These are phyloP conservation scores for Lasiosphaeria ovina DNA, from an alignment of 495 filamentous ascomycete species.

Conservation along the genomic window DNA sequence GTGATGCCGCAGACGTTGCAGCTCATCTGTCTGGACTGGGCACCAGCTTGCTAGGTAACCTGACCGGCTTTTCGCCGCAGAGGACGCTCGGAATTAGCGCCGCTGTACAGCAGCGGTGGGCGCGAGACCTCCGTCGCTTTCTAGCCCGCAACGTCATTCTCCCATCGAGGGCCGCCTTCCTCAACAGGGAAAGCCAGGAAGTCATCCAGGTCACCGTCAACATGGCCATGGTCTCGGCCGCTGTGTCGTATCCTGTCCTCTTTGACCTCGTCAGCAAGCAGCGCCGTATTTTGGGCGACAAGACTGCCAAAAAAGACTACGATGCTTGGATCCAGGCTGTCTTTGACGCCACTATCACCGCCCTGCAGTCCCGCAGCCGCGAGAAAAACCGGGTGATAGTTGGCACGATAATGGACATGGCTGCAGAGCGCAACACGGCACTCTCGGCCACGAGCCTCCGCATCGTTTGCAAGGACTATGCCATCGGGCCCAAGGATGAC, in stretches of 20 bases:
- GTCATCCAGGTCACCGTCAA: constrained; percentile 34
- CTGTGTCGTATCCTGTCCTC: constrained; percentile 44
- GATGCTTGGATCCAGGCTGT: constrained; percentile 65
- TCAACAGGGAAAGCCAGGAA: constrained; percentile 39
- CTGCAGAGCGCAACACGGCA: constrained; percentile 26
- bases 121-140: constrained; percentile 55
- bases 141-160: constrained; percentile 68
- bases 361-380: constrained; percentile 18
- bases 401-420: constrained; percentile 39
- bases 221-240: constrained; percentile 28
- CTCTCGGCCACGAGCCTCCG: constrained; percentile 35
- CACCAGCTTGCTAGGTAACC: constrained; percentile 32
- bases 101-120: constrained; percentile 30
- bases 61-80: constrained; percentile 28
- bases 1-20: constrained; percentile 42
- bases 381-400: constrained; percentile 27
- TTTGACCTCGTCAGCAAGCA: constrained; percentile 59
- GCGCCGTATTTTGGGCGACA: constrained; percentile 52
- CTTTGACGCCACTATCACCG: constrained; percentile 51
- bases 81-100: constrained; percentile 10
- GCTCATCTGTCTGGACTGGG: constrained; percentile 33
- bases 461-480: constrained; percentile 41
- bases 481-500: constrained; percentile 41
- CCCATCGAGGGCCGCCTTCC: constrained; percentile 60
- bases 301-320: constrained; percentile 54